Evolutionary conservation across 2,329 filamentous ascomycete genomes (phyloP), one percentile per base, ranked within the genome.

Genomic region (Epichloe baconii): DNA sequence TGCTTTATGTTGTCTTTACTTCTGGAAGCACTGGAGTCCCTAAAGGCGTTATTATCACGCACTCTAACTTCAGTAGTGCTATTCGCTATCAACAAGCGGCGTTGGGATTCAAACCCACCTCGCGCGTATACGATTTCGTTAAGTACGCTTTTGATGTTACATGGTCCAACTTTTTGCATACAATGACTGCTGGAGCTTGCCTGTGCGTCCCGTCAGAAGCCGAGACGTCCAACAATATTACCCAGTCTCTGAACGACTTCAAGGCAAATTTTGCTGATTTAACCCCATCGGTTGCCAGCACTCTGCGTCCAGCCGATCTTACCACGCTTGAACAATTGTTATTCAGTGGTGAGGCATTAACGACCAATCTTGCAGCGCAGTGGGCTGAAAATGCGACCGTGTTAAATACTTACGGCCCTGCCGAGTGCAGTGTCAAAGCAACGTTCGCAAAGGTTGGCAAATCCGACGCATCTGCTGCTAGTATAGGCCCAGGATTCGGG

Each of bases 161-260:
- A 4, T 51, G 50, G 48, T 48, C 44, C 3, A 52, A 56, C 12
- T 43, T 52, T 8, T 42, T 56, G 2, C 45, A 49, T n/a, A 49
- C 54, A 2, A 45, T 56, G 8, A 48, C 50, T 7, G 21, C 48
- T 0, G 52, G 54, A 2, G 52, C 36, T 31, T 56, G 54, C 31
- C 12, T 56, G 12, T 56, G 54, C 19, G 44, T 56, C 4, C 54
- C 54, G 3, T 54, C 52, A 8, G 48, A 53, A 21, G 66, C 71
- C 26, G 71, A 76, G 48, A 70, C 73, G 5, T 65, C 75, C 49
- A 73, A 76, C 52, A 65, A 73, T 52, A 56, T 75, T 15, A 67
- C 66, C 34, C 66, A 65, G 5, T 68, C 67, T 21, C 68, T 70
- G 50, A 61, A 64, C 14, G 62, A 60, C 42, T 64, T 67, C 57